These are phyloP conservation scores for Boletellus dicymbophilus DNA, from an alignment of 1,284 basidiomycete species.

Conservation along the genomic window DNA sequence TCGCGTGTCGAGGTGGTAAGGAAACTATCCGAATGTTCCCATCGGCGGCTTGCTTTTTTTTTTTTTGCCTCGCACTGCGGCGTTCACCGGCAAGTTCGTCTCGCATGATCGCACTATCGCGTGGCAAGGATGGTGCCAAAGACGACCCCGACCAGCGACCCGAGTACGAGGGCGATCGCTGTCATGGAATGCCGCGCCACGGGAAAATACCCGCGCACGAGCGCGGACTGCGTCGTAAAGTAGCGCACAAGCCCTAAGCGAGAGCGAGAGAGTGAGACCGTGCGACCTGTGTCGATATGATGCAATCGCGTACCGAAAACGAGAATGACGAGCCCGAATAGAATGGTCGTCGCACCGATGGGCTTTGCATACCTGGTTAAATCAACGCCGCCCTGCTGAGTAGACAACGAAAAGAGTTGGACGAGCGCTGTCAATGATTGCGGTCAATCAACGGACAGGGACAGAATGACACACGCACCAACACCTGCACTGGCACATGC, in stretches of 20 bases:
- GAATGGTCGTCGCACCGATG: slow-evolving; percentile 24
- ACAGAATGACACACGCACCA: slow-evolving; percentile 29
- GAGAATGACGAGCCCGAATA: slow-evolving; percentile 26
- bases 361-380: slow-evolving; percentile 23
- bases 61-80: too few species aligned
- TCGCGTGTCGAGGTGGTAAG: too few species aligned
- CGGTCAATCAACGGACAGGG: neutral
- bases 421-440: slow-evolving; percentile 21
- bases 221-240: slow-evolving; percentile 29
- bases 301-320: slow-evolving; percentile 24
- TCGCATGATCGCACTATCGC: neutral
- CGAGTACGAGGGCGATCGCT: slow-evolving; percentile 22
- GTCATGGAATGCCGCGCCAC: slow-evolving; percentile 28
- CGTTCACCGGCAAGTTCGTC: too few species aligned
- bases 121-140: slow-evolving; percentile 27
- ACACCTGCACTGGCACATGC: slow-evolving; percentile 40
- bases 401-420: slow-evolving; percentile 21
- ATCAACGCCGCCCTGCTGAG: neutral
- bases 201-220: slow-evolving; percentile 30
- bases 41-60: too few species aligned
- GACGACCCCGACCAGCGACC: slow-evolving; percentile 21
- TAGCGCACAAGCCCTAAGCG: slow-evolving; percentile 23
- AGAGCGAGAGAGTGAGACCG: too few species aligned
- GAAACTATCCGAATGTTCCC: too few species aligned
- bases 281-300: too few species aligned